A percentile compares a stretch with the other conserved stretches of the same genome.
These are phyloP conservation scores for Quercus ilex DNA, from an alignment of 306 rosid species.

Conservation along the genomic window DNA sequence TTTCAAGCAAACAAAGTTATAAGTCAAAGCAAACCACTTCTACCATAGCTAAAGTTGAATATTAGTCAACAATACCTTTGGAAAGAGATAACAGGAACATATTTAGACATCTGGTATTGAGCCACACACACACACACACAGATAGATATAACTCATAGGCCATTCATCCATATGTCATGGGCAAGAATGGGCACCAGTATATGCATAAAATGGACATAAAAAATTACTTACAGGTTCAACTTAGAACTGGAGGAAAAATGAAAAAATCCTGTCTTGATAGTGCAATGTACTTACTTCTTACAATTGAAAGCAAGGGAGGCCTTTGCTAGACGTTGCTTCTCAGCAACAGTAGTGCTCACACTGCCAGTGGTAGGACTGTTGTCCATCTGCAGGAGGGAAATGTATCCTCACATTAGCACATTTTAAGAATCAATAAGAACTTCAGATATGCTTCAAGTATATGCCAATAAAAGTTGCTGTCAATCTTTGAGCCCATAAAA, in stretches of 20 bases:
- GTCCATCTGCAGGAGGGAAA: conserved; percentile 70
- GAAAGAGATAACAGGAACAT: background rate
- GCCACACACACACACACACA: background rate
- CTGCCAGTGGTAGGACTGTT: conserved; percentile 97
- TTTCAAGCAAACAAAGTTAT: background rate
- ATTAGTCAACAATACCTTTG: background rate
- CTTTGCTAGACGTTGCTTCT: conserved; percentile 93
- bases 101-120: background rate
- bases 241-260: background rate
- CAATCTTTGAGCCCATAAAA: background rate
- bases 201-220: background rate
- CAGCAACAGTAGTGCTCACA: conserved; percentile 70
- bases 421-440: conserved; percentile 6
- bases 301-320: conserved; percentile 84
- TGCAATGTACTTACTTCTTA: conserved; percentile 62
- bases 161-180: background rate
- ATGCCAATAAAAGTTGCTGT: background rate
- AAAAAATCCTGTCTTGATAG: conserved; percentile 6
- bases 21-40: background rate
- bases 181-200: background rate
- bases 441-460: background rate
- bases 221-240: background rate
- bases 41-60: background rate
- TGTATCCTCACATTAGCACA: background rate
- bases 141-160: background rate